Base-by-base conservation (phyloP, 495 filamentous ascomycete species). In the Talaromyces borbonicus region DNA sequence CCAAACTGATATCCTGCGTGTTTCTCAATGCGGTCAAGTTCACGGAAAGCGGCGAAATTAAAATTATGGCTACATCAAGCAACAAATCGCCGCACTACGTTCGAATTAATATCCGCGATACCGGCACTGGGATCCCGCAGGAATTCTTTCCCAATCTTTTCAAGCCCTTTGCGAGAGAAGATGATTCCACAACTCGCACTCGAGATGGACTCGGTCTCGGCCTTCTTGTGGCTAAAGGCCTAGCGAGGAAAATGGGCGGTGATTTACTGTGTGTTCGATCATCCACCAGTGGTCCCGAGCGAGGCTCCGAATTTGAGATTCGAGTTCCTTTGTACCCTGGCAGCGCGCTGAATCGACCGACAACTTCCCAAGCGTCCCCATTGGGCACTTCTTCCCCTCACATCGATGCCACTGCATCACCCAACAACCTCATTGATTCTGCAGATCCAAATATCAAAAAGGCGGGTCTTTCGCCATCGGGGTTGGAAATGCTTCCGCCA, bases 1-100 rank as follows among this genome's bases (percentile, higher is more conserved):
- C 79, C 8, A 88, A 87, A 55, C 57, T 85, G 47, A 74, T 87
- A 2, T 85, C 83, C 7, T 84, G 82, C 47, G 74, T 89, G 12
- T 77, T 87, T 46, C 64, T 85, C 23, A 90, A 89, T 58, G 85
- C 85, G 3, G 73, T 89, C 45, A 90, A 90, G 56, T 90, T 88
- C 53, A 87, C 85, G 0, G 79, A 84, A 48, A 69, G 67, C 43
- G 85, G 85, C 16, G 68, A 61, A n/a, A 82, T 89, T 41, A 71
- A 64, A 1, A 58, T 89, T 4, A 71, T 56, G 26, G 79, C 77
- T 6, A 71, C 64, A 15, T 58, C 79, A 26, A 72, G 69, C 42
- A 46, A 61, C 42, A 71, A 67, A 46, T 59, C 52, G 48, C 31
- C 29, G 7, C 70, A 76, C 48, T 74, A 78, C 59, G 66, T 85